Base-by-base conservation (phyloP, 257 asterid species). In the Primulina eburnea region DNA sequence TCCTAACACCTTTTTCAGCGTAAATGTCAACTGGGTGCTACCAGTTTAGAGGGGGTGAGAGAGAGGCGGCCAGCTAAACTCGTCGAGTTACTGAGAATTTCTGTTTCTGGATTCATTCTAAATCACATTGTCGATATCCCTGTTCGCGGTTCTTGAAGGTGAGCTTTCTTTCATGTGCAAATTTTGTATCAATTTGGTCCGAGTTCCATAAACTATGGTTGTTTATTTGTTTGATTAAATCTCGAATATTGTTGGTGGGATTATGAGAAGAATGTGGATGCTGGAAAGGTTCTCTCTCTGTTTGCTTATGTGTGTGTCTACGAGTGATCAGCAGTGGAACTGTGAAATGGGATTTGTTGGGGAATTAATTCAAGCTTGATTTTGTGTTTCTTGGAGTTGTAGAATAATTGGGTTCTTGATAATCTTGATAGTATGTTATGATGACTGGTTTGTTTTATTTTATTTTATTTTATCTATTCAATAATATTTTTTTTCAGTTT, bases 71-170 rank as follows among this genome's bases (percentile, higher is more conserved):
- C 80, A 69, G 65, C 69, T 68, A 38, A 28, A 28, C 30, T 28
- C 30, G 30, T 72, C 68, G 61, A 75, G 76, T 61, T 73, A 1
- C 69, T 65, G 71, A 65, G 78, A 72, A 38, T 43, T 21, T 62
- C 18, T 60, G 18, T 26, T 59, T 62, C 65, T 16, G 66, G 73
- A 34, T 64, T 74, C 65, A 21, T 52, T 63, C 34, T 30, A 33
- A 32, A 67, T 82, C 84, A 77, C 87, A 81, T 80, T 82, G 81
- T 76, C 75, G 66, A 77, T 85, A 80, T 84, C 87, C 64, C 75
- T 61, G 30, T 65, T 78, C 73, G 68, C 66, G 62, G 61, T 76
- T 50, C 37, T 75, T 72, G 68, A 72, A 85, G 90, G 95, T 81
- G 58, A 67, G 77, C 73, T 20, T 77, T 73, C 73, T 47, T 64